Percentiles rank a stretch among this genome's conserved stretches.
Conservation (phyloP, 2,329 filamentous ascomycete species). For the Phialemonium atrogriseum region DNA sequence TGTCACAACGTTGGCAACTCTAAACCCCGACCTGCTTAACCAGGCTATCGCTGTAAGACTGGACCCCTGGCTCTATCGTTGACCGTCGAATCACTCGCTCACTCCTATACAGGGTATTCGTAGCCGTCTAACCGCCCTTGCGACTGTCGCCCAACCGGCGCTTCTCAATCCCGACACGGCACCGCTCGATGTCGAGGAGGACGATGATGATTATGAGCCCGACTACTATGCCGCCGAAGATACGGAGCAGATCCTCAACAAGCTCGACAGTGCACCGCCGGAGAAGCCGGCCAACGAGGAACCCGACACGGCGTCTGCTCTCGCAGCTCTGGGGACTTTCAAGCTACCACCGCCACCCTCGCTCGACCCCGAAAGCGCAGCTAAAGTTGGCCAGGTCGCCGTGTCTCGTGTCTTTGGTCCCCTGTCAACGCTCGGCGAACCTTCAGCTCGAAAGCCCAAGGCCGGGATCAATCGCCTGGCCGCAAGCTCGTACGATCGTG, state of each 20-base stretch:
- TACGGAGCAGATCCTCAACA: constrained; percentile 68
- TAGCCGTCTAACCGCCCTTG: constrained; percentile 37
- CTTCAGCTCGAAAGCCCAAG: constrained; percentile 51
- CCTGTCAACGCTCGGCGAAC: constrained; percentile 64
- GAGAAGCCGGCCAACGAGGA: constrained; percentile 36
- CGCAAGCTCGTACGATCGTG: constrained; percentile 73
- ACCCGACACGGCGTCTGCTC: constrained; percentile 37
- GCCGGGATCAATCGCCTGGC: constrained; percentile 77
- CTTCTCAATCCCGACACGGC: constrained; percentile 49
- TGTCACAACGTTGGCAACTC: constrained; percentile 65
- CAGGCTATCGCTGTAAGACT: constrained; percentile 61
- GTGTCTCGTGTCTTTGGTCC: constrained; percentile 72
- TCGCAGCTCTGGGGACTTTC: constrained; percentile 67
- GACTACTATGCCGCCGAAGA: constrained; percentile 73
- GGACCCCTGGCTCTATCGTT: constrained; percentile 10
- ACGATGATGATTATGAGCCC: constrained; percentile 82
- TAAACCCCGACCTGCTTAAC: constrained; percentile 61
- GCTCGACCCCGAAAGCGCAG: constrained; percentile 61
- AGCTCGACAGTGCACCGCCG: constrained; percentile 61
- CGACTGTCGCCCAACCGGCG: constrained; percentile 32
- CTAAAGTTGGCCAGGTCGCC: constrained; percentile 66
- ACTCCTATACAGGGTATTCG: constrained; percentile 36
- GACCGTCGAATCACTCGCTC: too few relatives aligned
- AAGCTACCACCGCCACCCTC: constrained; percentile 69
- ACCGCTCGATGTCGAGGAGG: constrained; percentile 62